These are phyloP conservation scores for Aspergillus unguis DNA, from an alignment of 2,329 filamentous ascomycete genomes.

Conservation along the genomic window DNA sequence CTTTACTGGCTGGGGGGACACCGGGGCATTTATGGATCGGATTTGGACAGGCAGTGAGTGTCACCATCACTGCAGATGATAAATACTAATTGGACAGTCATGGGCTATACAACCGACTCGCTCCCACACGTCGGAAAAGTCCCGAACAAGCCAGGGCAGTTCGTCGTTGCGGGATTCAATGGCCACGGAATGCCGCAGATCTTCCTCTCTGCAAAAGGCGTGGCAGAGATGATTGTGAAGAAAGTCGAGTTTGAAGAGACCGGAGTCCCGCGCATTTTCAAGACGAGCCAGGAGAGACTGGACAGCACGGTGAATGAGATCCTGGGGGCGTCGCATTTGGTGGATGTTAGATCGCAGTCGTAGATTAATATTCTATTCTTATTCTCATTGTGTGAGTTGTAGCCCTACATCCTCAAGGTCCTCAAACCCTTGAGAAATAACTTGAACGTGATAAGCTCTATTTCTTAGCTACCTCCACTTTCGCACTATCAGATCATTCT, in stretches of 20 bases:
- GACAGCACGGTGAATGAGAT: slow-evolving; percentile 1
- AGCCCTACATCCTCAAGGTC: no score
- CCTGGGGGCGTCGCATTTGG: not conserved
- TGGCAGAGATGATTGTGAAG: slow-evolving; percentile 1
- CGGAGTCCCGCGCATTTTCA: slow-evolving; percentile 1
- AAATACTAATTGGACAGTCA: slow-evolving; percentile 33
- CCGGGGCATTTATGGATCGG: slow-evolving; percentile 26
- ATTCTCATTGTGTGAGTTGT: no score
- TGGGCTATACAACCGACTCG: slow-evolving; percentile 52
- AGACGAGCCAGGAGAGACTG: not conserved
- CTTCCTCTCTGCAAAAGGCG: slow-evolving; percentile 4
- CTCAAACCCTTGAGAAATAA: no score
- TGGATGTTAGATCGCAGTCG: not conserved
- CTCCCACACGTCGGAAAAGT: slow-evolving; percentile 52
- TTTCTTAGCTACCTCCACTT: not conserved
- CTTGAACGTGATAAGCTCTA: not conserved
- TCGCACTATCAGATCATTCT: not conserved
- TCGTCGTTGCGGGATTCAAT: slow-evolving; percentile 60
- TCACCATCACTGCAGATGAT: not conserved
- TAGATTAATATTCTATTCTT: no score
- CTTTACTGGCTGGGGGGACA: slow-evolving; percentile 36
- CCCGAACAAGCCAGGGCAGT: slow-evolving; percentile 49
- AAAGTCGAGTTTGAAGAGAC: slow-evolving; percentile 1
- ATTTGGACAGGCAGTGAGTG: slow-evolving; percentile 34
- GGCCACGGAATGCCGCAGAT: slow-evolving; percentile 62